phyloP scores from a whole-genome alignment of 768 basidiomycete species.

The Lyophyllum semitale region DNA sequence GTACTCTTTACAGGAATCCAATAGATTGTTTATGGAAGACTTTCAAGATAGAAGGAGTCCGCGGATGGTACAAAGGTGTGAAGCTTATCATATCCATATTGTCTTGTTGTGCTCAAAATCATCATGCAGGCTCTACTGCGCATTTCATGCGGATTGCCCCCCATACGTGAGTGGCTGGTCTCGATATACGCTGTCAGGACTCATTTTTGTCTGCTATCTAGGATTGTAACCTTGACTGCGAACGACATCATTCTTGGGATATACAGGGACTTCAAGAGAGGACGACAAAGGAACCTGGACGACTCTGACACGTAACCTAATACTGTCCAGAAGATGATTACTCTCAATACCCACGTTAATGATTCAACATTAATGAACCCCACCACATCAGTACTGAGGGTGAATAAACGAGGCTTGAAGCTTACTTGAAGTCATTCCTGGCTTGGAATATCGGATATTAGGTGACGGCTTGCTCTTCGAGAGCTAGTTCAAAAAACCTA shows the following conservation, averaged over 20 bases:
- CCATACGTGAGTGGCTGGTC: constrained; percentile 66
- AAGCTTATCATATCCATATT: not conserved
- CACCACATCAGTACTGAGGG: not conserved
- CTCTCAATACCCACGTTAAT: not conserved
- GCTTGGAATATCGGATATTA: not conserved
- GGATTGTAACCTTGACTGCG: constrained; percentile 87
- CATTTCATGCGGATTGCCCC: constrained; percentile 93
- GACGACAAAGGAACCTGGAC: constrained; percentile 29
- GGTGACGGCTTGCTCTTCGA: too few relatives aligned
- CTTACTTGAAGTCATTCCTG: too few relatives aligned
- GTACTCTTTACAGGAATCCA: constrained; percentile 85
- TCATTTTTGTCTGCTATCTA: constrained; percentile 27
- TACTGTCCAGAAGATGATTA: not conserved
- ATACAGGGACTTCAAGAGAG: constrained; percentile 52
- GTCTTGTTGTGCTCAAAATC: constrained; percentile 4
- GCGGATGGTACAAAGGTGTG: constrained; percentile 94
- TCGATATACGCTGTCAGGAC: not conserved
- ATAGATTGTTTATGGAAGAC: constrained; percentile 99
- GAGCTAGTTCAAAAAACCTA: too few relatives aligned
- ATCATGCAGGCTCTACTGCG: constrained; percentile 75
- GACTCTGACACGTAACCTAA: not conserved
- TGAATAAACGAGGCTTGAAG: not conserved
- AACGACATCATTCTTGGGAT: constrained; percentile 77
- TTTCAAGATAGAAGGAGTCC: constrained; percentile 81
- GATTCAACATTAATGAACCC: not conserved